These are phyloP conservation scores for Nakazawaea holstii DNA, from an alignment of 805 yeast species.

Conservation along the genomic window DNA sequence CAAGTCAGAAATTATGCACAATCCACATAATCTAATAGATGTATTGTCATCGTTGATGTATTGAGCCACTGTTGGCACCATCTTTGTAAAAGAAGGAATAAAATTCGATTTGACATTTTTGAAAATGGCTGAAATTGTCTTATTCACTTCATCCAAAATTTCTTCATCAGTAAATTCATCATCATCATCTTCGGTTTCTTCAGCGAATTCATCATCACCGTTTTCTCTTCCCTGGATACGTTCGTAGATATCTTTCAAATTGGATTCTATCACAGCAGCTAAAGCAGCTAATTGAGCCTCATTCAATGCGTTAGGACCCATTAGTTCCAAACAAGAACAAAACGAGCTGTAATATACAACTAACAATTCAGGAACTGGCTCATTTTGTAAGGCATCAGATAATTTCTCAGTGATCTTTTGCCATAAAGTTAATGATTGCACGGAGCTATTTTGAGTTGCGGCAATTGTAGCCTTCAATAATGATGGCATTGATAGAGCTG, in stretches of 20 bases:
- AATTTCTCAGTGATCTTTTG: constrained; percentile 60
- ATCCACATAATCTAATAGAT: constrained; percentile 69
- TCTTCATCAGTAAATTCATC: constrained; percentile 88
- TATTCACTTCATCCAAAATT: constrained; percentile 78
- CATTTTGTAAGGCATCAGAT: constrained; percentile 61
- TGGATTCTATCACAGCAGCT: constrained; percentile 53
- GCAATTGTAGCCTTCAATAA: constrained; percentile 58
- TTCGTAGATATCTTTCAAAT: constrained; percentile 61
- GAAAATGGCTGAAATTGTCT: constrained; percentile 66
- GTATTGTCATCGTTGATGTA: constrained; percentile 62
- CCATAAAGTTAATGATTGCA: constrained; percentile 68
- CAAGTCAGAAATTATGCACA: constrained; percentile 75
- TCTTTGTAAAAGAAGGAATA: constrained; percentile 55
- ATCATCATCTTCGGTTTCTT: constrained; percentile 80
- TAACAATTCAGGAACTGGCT: constrained; percentile 78
- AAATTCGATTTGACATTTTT: constrained; percentile 53
- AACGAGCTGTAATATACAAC: constrained; percentile 75
- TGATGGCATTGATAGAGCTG: constrained; percentile 79
- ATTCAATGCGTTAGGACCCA: constrained; percentile 61
- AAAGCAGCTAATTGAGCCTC: constrained; percentile 49
- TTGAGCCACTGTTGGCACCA: constrained; percentile 58
- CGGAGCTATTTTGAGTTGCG: constrained; percentile 45
- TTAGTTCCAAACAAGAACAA: constrained; percentile 55
- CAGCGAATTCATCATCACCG: constrained; percentile 82
- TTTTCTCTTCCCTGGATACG: constrained; percentile 69